phyloP scores from a whole-genome alignment of 176 grass and related monocot genomes.

The bread wheat (Triticum aestivum) region IWGSC_CS_RefSeq_v2.1 NC_057814.1:587533525-587534024 shows the following conservation, averaged over 20 bases:
- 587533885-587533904: too few relatives aligned
- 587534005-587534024: not conserved
- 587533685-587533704: not conserved
- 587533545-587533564: not conserved
- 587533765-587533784: not conserved
- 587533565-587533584: not conserved
- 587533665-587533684: not conserved
- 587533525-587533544: not conserved
- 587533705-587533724: not conserved
- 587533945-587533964: not conserved
- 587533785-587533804: not conserved
- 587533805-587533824: too few relatives aligned
- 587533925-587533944: not conserved
- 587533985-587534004: not conserved
- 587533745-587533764: not conserved
- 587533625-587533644: not conserved
- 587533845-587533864: not conserved
- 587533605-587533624: not conserved
- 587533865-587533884: not conserved
- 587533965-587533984: not conserved
- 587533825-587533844: too few relatives aligned
- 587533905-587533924: not conserved
- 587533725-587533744: not conserved
- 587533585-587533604: not conserved
- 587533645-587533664: not conserved